phyloP scores from a whole-genome alignment of 1,139 yeast species.

The Geotrichum histeridarum region DNA sequence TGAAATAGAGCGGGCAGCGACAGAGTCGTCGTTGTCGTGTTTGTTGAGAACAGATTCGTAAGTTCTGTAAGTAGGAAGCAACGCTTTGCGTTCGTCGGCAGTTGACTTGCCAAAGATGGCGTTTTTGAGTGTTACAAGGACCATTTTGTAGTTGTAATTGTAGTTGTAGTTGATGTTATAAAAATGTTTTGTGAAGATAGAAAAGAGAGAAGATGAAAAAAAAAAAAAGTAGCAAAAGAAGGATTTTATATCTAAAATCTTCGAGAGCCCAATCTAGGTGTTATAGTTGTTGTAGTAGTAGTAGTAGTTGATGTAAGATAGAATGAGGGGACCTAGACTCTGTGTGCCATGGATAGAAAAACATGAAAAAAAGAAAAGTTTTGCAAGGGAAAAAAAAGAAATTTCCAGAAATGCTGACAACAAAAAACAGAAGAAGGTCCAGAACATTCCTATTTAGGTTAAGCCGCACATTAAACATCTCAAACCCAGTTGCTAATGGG shows the following conservation, averaged over 20 bases:
- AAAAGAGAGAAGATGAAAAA: background rate
- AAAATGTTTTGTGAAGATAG: background rate
- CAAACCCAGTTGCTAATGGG: too few species aligned
- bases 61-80: slow-evolving; percentile 31
- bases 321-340: too few species aligned
- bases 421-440: background rate
- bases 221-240: background rate
- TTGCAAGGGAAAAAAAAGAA: background rate
- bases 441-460: background rate
- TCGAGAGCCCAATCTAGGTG: too few species aligned
- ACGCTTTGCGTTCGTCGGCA: slow-evolving; percentile 25
- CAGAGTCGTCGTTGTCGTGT: slow-evolving; percentile 13
- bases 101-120: slow-evolving; percentile 28
- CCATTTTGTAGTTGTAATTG: slow-evolving; percentile 31
- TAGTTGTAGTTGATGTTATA: slow-evolving; percentile 10
- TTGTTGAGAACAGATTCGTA: slow-evolving; percentile 25
- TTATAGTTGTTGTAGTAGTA: too few species aligned
- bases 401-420: background rate
- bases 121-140: slow-evolving; percentile 35
- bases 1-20: slow-evolving; percentile 19
- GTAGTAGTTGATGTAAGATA: too few species aligned
- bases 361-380: too few species aligned
- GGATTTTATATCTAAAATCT: too few species aligned
- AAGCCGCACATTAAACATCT: background rate
- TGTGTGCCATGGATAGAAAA: background rate